Conservation (phyloP, 306 rosid genomes). For the Carpinus viminea region DNA sequence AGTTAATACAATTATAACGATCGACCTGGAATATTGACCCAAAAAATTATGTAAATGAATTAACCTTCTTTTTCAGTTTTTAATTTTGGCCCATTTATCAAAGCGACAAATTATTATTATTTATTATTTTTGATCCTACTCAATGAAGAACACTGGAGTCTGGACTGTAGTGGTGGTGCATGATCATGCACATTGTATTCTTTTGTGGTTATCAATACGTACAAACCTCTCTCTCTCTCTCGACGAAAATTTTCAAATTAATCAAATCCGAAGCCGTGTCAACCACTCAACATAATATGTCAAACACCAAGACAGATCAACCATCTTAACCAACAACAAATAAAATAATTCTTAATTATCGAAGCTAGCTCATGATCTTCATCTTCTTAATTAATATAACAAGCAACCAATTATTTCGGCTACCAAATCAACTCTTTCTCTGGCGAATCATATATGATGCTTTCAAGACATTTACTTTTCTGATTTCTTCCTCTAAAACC, state of each 20-base stretch:
- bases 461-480: neutral
- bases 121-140: neutral
- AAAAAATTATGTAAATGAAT: too few species aligned
- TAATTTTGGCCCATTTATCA: neutral
- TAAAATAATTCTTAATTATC: neutral
- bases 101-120: neutral
- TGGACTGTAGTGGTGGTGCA: too few species aligned
- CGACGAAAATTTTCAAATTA: constrained; percentile 7
- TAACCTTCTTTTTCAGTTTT: neutral
- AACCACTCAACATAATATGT: constrained; percentile 39
- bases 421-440: neutral
- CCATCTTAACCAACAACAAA: constrained; percentile 22
- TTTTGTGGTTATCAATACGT: constrained; percentile 23
- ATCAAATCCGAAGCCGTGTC: constrained; percentile 45
- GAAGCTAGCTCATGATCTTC: neutral
- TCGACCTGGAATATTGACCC: too few species aligned
- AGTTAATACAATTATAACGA: too few species aligned
- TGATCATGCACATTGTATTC: constrained; percentile 25
- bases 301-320: constrained; percentile 37
- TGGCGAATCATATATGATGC: neutral
- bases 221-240: constrained; percentile 16
- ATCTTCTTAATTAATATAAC: neutral
- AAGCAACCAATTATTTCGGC: neutral
- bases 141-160: neutral
- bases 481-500: neutral